Base-by-base conservation (phyloP, 225 moss, liverwort and hornwort species). In the Polytrichum formosum region DNA sequence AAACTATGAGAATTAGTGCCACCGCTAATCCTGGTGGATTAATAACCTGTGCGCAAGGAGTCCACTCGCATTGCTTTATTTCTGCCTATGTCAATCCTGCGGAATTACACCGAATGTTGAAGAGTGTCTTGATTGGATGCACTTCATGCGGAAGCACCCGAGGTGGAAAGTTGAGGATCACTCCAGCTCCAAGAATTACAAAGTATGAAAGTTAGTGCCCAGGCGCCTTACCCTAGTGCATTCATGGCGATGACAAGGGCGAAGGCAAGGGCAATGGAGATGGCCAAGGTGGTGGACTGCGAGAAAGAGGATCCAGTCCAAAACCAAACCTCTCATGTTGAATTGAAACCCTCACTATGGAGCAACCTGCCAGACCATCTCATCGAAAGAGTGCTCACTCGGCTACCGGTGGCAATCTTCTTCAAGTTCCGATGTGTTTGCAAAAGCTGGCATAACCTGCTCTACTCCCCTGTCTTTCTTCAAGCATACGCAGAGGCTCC, bases 391-490 rank as follows among this genome's bases (percentile, higher is more conserved):
- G 81, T 86, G 7, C 63, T 90, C 22, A 74, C 79, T 1, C 79
- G 86, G 13, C 60, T 90, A 77, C 89, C 89, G 0, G 72, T 90
- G 31, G 80, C 83, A 54, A 73, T 83, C 53, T 65, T 86, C 19
- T 81, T 84, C 66, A 78, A 81, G 17, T 81, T 90, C 61, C 81
- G 83, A 4, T 70, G 79, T 23, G 89, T 90, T 13, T 86, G 86
- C 71, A 75, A 77, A 28, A 35, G 78, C 2, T 86, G 86, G 89
- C 70, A 83, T 63, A 72, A 72, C 21, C 73, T 81, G 18, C 70
- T 84, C 35, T 72, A 72, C 55, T 82, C 86, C 13, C 58, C 72
- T 6, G 77, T 73, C 23, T 86, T 86, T 28, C 71, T 86, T 28
- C 74, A 67, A 63, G 83, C 86, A 4, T 83, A 90, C 70, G 70